Percentiles rank a stretch among this genome's conserved stretches.
Conservation (phyloP, 805 yeast species). For the Saturnispora sanitii region DNA sequence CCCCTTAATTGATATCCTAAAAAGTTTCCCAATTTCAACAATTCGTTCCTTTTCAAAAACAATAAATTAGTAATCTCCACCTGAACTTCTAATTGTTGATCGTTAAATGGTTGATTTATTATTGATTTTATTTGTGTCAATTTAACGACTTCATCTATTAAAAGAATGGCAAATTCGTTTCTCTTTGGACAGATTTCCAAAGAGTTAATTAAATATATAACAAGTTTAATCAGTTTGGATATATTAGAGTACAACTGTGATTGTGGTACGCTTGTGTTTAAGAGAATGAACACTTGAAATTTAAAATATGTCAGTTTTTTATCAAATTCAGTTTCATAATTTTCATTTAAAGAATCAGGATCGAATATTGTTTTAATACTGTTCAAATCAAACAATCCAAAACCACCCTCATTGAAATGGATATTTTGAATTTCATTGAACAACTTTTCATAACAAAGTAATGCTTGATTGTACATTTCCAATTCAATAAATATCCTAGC, state of each 20-base stretch:
- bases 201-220: slow-evolving; percentile 19
- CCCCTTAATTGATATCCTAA: slow-evolving; percentile 27
- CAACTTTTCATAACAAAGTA: slow-evolving; percentile 41
- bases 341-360: slow-evolving; percentile 5
- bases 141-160: slow-evolving; percentile 33
- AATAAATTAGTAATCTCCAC: slow-evolving; percentile 36
- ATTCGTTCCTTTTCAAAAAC: slow-evolving; percentile 36
- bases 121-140: not conserved
- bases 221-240: slow-evolving; percentile 23
- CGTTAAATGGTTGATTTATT: slow-evolving; percentile 16
- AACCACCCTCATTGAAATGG: slow-evolving; percentile 14
- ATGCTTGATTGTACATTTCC: slow-evolving; percentile 51
- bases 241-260: slow-evolving; percentile 23
- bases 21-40: slow-evolving; percentile 27
- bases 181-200: slow-evolving; percentile 21
- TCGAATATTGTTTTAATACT: slow-evolving; percentile 9
- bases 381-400: slow-evolving; percentile 11
- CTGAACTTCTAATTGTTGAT: slow-evolving; percentile 11
- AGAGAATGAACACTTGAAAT: slow-evolving; percentile 16
- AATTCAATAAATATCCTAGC: slow-evolving; percentile 35
- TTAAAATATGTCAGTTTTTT: slow-evolving; percentile 16
- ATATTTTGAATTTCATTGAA: slow-evolving; percentile 19
- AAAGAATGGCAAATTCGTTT: slow-evolving; percentile 32
- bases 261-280: slow-evolving; percentile 16
- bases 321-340: slow-evolving; percentile 8